Evolutionary conservation across 306 rosid genomes (phyloP), one percentile per base, ranked within the genome.

Genomic region (Vigna mungo): DNA sequence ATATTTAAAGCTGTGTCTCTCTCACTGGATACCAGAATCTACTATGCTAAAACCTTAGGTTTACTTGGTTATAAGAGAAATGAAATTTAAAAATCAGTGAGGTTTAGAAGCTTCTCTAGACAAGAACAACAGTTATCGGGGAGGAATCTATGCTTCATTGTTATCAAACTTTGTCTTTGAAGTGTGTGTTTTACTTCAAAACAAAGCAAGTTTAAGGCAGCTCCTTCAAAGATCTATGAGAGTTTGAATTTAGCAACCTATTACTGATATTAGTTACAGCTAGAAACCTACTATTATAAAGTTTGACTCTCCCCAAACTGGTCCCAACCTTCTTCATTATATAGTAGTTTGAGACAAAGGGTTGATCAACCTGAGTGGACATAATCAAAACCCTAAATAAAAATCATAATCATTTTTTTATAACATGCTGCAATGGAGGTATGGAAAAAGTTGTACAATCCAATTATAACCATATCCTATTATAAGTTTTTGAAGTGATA

Each of bases 101-200:
- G 84, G 92, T 86, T 91, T 89, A 84, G 92, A 89, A 89, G 91
- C 87, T 89, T 91, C 94, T 71, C 47, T 54, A 18, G 34, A 76
- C 54, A 56, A 48, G 54, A 75, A 71, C 44, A 41, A 41, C 3
- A 41, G 13, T 46, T 76, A 71, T 75, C 58, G 70, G 48, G 47
- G 44, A 62, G 74, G 65, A 77, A 72, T 71, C 79, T 71, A 34
- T 41, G 70, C 70, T 9, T 9, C 46, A 41, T 41, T 41, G 12
- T 9, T 9, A 9, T 41, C 13, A 9, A 41, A 36, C 41, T 9
- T 60, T 53, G 39, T 36, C 21, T 55, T 66, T 65, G 30, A 64
- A 64, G 34, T 72, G 51, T 75, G 52, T 52, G 4, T 30, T 69
- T 61, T 43, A 61, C 48, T 13, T 58, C 15, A 72, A 58, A 46